phyloP scores from a whole-genome alignment of 352 stramenopile genomes.

The Paralagenidium karlingii region DNA sequence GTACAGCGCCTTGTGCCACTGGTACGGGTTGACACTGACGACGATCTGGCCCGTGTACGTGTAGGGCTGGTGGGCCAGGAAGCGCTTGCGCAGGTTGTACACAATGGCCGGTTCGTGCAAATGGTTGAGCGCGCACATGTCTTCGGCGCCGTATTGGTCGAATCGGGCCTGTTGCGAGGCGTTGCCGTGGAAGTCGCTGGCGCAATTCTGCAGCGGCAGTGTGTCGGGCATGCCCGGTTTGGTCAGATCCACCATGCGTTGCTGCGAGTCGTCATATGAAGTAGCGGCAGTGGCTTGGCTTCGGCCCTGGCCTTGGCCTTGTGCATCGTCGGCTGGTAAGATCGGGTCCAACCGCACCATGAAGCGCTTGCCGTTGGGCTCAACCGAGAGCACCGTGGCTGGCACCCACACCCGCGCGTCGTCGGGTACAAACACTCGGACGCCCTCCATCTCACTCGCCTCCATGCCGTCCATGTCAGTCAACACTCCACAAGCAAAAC shows the following conservation, averaged over 20 bases:
- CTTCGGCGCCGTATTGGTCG: constrained; percentile 37
- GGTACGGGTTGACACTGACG: constrained; percentile 94
- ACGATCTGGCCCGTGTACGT: constrained; percentile 96
- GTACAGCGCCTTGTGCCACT: constrained; percentile 82
- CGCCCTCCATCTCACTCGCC: constrained; percentile 83
- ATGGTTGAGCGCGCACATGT: constrained; percentile 79
- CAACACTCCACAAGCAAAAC: too few relatives aligned
- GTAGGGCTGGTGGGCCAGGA: constrained; percentile 85
- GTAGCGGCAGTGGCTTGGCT: constrained; percentile 9
- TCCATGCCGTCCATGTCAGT: too few relatives aligned
- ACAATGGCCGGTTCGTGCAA: constrained; percentile 87
- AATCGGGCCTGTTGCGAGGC: constrained; percentile 3
- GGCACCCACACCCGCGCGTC: constrained; percentile 70
- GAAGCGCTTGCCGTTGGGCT: constrained; percentile 42
- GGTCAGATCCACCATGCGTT: constrained; percentile 46
- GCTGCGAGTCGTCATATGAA: not conserved
- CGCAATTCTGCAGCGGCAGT: constrained; percentile 62
- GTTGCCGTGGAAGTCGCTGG: not conserved
- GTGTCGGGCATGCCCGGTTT: constrained; percentile 64
- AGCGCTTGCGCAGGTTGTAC: constrained; percentile 84
- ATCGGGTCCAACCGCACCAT: constrained; percentile 42
- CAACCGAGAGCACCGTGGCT: constrained; percentile 56
- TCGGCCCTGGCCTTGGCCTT: constrained; percentile 4
- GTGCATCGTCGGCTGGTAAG: constrained; percentile 5
- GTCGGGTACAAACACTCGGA: constrained; percentile 72